phyloP scores from a whole-genome alignment of 306 rosid genomes.

The Arachis hypogaea region DNA sequence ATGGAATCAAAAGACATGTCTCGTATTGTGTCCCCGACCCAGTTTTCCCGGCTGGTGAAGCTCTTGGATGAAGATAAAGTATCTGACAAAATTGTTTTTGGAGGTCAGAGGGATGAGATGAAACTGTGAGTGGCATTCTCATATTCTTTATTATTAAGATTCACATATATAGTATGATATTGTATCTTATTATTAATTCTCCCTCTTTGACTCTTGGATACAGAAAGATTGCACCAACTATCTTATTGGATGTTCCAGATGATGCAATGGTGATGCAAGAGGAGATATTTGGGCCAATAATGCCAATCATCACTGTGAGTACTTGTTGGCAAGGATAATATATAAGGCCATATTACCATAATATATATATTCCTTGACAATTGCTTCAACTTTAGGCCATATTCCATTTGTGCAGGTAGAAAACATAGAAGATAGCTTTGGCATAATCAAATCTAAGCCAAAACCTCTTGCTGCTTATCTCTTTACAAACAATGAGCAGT shows the following conservation, averaged over 20 bases:
- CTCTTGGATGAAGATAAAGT: slow-evolving; percentile 71
- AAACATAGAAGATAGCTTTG: slow-evolving; percentile 59
- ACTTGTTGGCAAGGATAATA: neutral
- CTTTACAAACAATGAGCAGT: slow-evolving; percentile 71
- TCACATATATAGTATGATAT: neutral
- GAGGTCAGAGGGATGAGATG: slow-evolving; percentile 75
- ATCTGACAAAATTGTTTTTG: slow-evolving; percentile 67
- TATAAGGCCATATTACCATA: too few species aligned
- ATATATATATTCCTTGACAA: slow-evolving; percentile 5
- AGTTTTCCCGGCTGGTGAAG: slow-evolving; percentile 59
- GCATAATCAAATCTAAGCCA: slow-evolving; percentile 68
- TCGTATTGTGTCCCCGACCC: slow-evolving; percentile 65
- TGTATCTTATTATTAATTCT: slow-evolving; percentile 22
- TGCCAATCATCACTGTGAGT: slow-evolving; percentile 79
- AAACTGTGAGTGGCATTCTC: slow-evolving; percentile 56
- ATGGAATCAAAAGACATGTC: slow-evolving; percentile 67
- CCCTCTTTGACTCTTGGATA: slow-evolving; percentile 17
- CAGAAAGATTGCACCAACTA: slow-evolving; percentile 84
- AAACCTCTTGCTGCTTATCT: slow-evolving; percentile 84
- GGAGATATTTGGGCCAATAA: slow-evolving; percentile 80
- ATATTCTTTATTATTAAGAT: slow-evolving; percentile 26
- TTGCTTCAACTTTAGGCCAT: too few species aligned
- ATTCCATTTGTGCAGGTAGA: slow-evolving; percentile 58
- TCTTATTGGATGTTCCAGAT: slow-evolving; percentile 70
- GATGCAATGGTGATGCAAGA: slow-evolving; percentile 75